These are phyloP conservation scores for Claviceps paspali DNA, from an alignment of 2,329 filamentous ascomycete genomes.

Conservation along the genomic window DNA sequence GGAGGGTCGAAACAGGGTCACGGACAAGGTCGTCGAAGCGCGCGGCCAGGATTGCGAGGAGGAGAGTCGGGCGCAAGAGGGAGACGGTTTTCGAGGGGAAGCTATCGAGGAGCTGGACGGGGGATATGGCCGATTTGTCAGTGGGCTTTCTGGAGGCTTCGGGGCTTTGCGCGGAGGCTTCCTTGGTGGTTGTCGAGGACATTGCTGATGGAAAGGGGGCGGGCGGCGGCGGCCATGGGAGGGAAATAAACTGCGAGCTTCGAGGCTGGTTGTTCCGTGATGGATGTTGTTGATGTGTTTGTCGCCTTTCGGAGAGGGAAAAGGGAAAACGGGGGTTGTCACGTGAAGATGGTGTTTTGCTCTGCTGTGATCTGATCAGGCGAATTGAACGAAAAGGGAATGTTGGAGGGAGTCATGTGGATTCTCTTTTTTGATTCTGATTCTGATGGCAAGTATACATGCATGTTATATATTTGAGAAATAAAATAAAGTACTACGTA, in stretches of 20 bases:
- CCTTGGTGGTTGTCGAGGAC: slow-evolving; percentile 20
- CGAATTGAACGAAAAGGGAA: too few species aligned
- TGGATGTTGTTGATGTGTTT: background rate
- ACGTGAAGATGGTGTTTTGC: background rate
- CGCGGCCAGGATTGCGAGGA: slow-evolving; percentile 47
- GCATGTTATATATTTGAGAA: too few species aligned
- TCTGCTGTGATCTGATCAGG: too few species aligned
- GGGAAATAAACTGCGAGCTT: background rate
- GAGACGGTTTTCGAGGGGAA: slow-evolving; percentile 35
- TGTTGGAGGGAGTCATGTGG: too few species aligned
- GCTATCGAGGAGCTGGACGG: slow-evolving; percentile 23
- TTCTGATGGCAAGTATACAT: too few species aligned
- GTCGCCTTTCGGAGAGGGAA: too few species aligned
- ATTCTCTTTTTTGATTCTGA: too few species aligned
- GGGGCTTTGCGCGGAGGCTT: slow-evolving; percentile 13
- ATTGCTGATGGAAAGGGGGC: slow-evolving; percentile 23
- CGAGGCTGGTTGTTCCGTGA: background rate
- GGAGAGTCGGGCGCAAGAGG: slow-evolving; percentile 50
- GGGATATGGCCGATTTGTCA: slow-evolving; percentile 14
- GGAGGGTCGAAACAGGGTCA: slow-evolving; percentile 51
- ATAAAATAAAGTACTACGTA: too few species aligned
- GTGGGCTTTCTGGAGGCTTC: slow-evolving; percentile 13
- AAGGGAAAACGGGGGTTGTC: background rate
- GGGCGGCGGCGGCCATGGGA: slow-evolving; percentile 2
- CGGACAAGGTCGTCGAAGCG: slow-evolving; percentile 53